Evolutionary conservation across 2,329 filamentous ascomycete genomes (phyloP).

Genomic region (Sarocladiaceae sp.): DNA sequence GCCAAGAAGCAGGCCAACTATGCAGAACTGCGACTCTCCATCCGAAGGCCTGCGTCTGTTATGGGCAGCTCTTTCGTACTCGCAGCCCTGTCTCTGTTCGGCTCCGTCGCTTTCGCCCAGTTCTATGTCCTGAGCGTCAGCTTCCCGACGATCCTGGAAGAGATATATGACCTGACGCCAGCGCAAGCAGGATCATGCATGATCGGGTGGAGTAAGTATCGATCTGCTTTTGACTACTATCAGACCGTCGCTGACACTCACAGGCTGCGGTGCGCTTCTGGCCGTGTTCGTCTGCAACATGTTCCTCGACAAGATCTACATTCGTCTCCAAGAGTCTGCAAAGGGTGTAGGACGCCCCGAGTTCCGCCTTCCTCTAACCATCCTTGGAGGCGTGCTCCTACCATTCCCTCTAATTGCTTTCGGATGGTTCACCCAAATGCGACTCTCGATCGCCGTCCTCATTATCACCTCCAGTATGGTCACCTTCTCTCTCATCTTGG

Average conservation of each 20-base stretch:
- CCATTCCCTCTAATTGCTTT: conserved; percentile 40
- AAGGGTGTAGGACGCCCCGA: conserved; percentile 39
- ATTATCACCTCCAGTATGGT: conserved; percentile 37
- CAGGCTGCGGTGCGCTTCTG: conserved; percentile 42
- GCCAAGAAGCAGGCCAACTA: conserved; percentile 12
- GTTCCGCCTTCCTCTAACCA: conserved; percentile 45
- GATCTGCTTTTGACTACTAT: background rate
- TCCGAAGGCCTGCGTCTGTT: conserved; percentile 40
- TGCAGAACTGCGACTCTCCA: conserved; percentile 25
- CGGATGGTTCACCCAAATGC: conserved; percentile 43
- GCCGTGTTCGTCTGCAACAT: conserved; percentile 44
- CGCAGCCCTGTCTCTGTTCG: conserved; percentile 39
- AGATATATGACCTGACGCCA: conserved; percentile 42
- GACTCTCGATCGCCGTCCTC: conserved; percentile 34
- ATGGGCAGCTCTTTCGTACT: conserved; percentile 46
- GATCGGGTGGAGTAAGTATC: conserved; percentile 22
- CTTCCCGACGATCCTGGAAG: conserved; percentile 42
- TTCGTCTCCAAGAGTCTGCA: conserved; percentile 32
- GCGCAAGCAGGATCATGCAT: conserved; percentile 47
- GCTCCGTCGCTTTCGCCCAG: conserved; percentile 42
- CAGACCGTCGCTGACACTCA: conserved; percentile 5
- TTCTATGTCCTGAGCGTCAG: conserved; percentile 50
- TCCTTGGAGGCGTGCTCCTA: conserved; percentile 38
- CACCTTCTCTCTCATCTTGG: conserved; percentile 39
- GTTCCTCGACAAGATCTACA: conserved; percentile 47